Evolutionary conservation across 2,329 filamentous ascomycete species (phyloP).

Genomic region (Ophiostoma piceae): DNA sequence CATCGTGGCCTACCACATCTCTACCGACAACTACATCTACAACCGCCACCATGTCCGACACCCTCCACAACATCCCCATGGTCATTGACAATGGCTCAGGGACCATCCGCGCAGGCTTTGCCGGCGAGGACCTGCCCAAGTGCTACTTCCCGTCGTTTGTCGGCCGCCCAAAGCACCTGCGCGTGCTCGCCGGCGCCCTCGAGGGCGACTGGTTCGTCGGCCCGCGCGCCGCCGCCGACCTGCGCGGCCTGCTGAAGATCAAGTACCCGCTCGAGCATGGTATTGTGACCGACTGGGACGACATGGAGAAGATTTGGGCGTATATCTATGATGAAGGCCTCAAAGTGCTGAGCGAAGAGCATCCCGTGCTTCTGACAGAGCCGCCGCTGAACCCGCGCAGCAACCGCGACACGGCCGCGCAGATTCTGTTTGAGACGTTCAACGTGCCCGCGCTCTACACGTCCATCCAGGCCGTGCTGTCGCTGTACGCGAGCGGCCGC

Average conservation of each 20-base stretch:
- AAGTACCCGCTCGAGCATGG: conserved; percentile 93
- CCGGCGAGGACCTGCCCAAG: conserved; percentile 90
- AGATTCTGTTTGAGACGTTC: conserved; percentile 98
- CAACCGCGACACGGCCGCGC: conserved; percentile 92
- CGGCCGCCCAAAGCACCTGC: conserved; percentile 87
- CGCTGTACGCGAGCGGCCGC: conserved; percentile 89
- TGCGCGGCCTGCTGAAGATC: conserved; percentile 91
- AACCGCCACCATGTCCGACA: conserved; percentile 47
- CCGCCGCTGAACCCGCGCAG: conserved; percentile 90
- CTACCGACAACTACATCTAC: background rate
- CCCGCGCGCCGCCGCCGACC: conserved; percentile 76
- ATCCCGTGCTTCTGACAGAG: conserved; percentile 93
- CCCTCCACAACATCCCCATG: conserved; percentile 92
- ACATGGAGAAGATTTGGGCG: conserved; percentile 99
- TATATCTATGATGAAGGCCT: conserved; percentile 94
- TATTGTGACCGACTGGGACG: conserved; percentile 98
- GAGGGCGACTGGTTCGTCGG: conserved; percentile 98
- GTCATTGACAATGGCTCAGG: conserved; percentile 98
- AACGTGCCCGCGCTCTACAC: conserved; percentile 96
- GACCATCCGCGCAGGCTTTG: conserved; percentile 94
- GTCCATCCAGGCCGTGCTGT: conserved; percentile 94
- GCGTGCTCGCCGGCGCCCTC: conserved; percentile 90
- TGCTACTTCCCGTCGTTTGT: conserved; percentile 98
- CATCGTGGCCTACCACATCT: background rate
- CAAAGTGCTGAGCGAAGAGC: conserved; percentile 97